Percentiles rank a stretch among this genome's conserved stretches.
Conservation (phyloP, 2,329 filamentous ascomycete genomes). For the Cordyceps cateniannulata region DNA sequence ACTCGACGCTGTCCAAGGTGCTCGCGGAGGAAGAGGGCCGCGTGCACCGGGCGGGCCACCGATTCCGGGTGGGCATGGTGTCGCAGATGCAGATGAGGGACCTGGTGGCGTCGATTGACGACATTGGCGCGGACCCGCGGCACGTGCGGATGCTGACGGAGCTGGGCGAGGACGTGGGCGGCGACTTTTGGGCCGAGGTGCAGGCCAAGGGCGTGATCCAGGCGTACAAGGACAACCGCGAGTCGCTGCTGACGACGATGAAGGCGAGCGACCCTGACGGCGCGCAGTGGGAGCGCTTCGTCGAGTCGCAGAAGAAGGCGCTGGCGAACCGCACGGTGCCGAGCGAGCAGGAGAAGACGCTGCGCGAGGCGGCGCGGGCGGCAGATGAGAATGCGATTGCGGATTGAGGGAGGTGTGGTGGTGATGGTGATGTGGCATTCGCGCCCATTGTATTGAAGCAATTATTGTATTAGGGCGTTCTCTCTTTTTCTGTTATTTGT, state of each 20-base stretch:
- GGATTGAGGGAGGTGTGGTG: conserved; percentile 24
- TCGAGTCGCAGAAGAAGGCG: conserved; percentile 55
- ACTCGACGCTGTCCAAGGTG: conserved; percentile 47
- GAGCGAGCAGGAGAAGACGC: conserved; percentile 20
- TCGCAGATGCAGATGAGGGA: conserved; percentile 43
- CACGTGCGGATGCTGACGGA: conserved; percentile 50
- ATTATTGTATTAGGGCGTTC: not conserved
- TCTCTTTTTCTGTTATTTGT: not conserved
- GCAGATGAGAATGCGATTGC: conserved; percentile 36
- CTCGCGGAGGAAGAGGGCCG: conserved; percentile 53
- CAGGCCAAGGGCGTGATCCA: conserved; percentile 53
- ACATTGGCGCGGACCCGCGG: conserved; percentile 43
- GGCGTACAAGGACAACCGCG: conserved; percentile 53
- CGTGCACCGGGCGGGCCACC: conserved; percentile 48
- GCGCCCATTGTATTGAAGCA: not conserved
- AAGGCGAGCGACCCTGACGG: conserved; percentile 56
- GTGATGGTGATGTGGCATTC: not conserved
- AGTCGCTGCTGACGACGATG: conserved; percentile 41
- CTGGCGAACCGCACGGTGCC: conserved; percentile 42
- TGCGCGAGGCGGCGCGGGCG: conserved; percentile 7
- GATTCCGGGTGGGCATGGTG: conserved; percentile 48
- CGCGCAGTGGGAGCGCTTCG: conserved; percentile 52
- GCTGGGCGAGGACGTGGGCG: conserved; percentile 56
- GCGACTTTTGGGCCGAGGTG: conserved; percentile 50
- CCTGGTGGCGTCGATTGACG: conserved; percentile 41